phyloP scores from a whole-genome alignment of 768 basidiomycete genomes.

The Amylocystis lapponica region DNA sequence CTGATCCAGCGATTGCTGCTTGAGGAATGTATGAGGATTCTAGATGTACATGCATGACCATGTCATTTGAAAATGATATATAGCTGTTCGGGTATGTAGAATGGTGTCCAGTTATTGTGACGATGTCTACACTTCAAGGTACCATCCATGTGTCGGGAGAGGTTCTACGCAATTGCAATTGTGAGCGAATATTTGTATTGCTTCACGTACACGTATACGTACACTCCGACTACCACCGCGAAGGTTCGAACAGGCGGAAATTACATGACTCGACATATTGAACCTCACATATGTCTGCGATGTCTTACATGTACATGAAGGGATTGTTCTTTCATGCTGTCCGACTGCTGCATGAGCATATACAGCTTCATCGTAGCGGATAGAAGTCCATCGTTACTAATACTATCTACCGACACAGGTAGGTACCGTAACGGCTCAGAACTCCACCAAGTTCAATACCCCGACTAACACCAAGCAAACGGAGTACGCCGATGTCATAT shows the following conservation, averaged over 20 bases:
- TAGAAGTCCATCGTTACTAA: neutral
- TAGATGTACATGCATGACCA: too few species aligned
- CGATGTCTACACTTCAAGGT: too few species aligned
- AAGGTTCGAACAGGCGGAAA: neutral
- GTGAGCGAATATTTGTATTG: too few species aligned
- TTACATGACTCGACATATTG: neutral
- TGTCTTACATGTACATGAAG: neutral
- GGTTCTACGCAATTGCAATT: too few species aligned
- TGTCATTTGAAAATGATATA: too few species aligned
- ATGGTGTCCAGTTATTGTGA: too few species aligned
- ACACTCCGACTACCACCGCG: too few species aligned
- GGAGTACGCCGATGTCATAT: slow-evolving; percentile 18
- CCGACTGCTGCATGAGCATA: neutral
- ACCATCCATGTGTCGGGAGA: too few species aligned
- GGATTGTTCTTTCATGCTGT: neutral
- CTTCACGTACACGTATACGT: too few species aligned
- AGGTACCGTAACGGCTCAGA: neutral
- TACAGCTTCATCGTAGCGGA: neutral
- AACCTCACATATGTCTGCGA: neutral
- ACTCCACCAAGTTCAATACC: slow-evolving; percentile 14
- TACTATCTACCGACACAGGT: neutral
- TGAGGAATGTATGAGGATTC: too few species aligned
- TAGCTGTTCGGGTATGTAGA: too few species aligned
- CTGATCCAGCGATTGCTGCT: too few species aligned
- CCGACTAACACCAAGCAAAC: slow-evolving; percentile 15